Evolutionary conservation across 495 filamentous ascomycete genomes (phyloP), one percentile per base, ranked within the genome.

Genomic region (Xylaria grammica): DNA sequence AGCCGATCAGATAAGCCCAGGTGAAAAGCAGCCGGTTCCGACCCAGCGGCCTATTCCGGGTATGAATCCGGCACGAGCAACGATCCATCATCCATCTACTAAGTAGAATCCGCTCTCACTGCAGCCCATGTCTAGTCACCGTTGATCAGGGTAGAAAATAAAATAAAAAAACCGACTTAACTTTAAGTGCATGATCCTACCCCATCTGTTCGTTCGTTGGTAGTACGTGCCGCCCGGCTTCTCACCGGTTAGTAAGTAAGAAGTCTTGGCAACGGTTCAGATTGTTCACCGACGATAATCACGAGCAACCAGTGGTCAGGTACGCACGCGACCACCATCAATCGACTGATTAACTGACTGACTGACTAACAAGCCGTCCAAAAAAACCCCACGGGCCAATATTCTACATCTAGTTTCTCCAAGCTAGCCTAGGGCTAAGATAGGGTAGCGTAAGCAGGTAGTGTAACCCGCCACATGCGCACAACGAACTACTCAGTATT

Each of bases 191-290:
- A 36, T 6, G 11, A 36, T 36, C 6, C 34, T 36, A n/a, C n/a
- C 34, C 6, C 11, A 5, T 36, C 34, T 36, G 11, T 5, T 36
- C 6, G 49, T 19, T 30, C 27, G 30, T 32, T 34, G 9, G 5
- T 6, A 36, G 34, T 36, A 36, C 34, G n/a, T n/a, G n/a, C n/a
- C n/a, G n/a, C n/a, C n/a, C n/a, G n/a, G n/a, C n/a, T n/a, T n/a
- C 45, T 22, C 20, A 24, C n/a, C 20, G n/a, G 20, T 24, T 22
- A 20, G 45, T 15, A 5, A 24, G 19, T 1, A 5, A 29, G 24
- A 6, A 42, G 29, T 50, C 58, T 61, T 61, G 58, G 58, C 58
- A 42, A 29, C 46, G 46, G 22, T 30, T 22, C 32, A 46, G 45
- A 40, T 32, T 34, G 20, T 19, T 42, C 30, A 38, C 34, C 49